phyloP scores from a whole-genome alignment of 2,329 filamentous ascomycete genomes.

The Pseudogymnoascus sp. region DNA sequence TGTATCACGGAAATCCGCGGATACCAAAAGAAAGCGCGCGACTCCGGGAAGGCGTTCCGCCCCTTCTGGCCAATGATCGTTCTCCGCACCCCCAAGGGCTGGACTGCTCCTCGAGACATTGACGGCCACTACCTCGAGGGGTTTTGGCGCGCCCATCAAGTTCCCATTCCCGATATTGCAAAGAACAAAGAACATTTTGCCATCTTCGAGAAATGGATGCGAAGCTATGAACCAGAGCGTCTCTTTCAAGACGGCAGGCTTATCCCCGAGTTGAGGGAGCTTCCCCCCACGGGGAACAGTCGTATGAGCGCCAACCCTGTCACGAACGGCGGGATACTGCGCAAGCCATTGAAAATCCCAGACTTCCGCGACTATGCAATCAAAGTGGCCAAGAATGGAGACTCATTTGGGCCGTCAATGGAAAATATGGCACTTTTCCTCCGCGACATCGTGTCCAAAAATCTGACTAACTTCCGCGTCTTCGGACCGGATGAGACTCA shows the following conservation, averaged over 20 bases:
- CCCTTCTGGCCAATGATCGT: constrained; percentile 74
- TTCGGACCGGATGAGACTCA: constrained; percentile 76
- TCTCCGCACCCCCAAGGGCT: constrained; percentile 69
- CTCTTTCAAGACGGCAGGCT: constrained; percentile 59
- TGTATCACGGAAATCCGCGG: constrained; percentile 61
- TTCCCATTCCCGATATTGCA: constrained; percentile 63
- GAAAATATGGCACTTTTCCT: constrained; percentile 58
- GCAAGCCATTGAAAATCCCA: constrained; percentile 59
- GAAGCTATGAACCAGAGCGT: constrained; percentile 63
- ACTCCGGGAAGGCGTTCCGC: constrained; percentile 59
- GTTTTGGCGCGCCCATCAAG: constrained; percentile 73
- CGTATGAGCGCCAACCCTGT: constrained; percentile 74
- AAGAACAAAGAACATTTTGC: constrained; percentile 58
- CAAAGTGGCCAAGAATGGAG: constrained; percentile 51
- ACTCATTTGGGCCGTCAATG: constrained; percentile 55
- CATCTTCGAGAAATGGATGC: constrained; percentile 68
- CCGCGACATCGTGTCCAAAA: constrained; percentile 56
- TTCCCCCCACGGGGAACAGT: constrained; percentile 55
- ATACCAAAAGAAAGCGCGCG: constrained; percentile 63
- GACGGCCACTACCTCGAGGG: constrained; percentile 63
- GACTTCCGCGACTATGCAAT: constrained; percentile 62
- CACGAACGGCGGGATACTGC: constrained; percentile 60
- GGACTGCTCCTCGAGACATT: constrained; percentile 66
- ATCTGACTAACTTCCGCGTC: constrained; percentile 61
- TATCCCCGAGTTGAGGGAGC: constrained; percentile 49